These are phyloP conservation scores for Salix dunnii DNA, from an alignment of 345 rosid species.

Conservation along the genomic window DNA sequence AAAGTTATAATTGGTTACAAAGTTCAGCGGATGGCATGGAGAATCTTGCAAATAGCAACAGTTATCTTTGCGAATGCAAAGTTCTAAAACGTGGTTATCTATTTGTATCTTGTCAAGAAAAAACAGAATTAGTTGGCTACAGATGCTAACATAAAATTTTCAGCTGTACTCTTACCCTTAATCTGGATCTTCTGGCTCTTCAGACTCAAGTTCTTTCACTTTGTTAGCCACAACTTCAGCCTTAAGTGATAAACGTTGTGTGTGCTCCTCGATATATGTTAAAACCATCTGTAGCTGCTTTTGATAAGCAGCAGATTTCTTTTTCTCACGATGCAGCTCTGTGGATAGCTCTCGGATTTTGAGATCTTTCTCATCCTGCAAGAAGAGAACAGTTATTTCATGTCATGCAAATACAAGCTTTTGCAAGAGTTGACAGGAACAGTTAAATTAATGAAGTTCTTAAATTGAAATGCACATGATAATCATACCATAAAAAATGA, in stretches of 20 bases:
- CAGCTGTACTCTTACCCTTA: slow-evolving; percentile 5
- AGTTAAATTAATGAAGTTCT: background rate
- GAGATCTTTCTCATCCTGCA: slow-evolving; percentile 39
- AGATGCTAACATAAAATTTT: background rate
- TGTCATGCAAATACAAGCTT: background rate
- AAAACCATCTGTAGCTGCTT: slow-evolving; percentile 29
- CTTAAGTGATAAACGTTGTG: slow-evolving; percentile 31
- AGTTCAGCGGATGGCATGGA: background rate
- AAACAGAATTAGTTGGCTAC: background rate
- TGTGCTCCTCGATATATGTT: slow-evolving; percentile 35
- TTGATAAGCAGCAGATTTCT: slow-evolving; percentile 38
- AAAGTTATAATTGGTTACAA: background rate
- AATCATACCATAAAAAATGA: background rate
- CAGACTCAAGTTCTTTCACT: slow-evolving; percentile 29
- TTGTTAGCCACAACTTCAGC: slow-evolving; percentile 24
- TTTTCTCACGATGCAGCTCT: slow-evolving; percentile 40
- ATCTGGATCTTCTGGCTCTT: slow-evolving; percentile 22
- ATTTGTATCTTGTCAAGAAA: background rate
- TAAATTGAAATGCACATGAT: background rate
- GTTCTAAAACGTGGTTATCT: background rate
- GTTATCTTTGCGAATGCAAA: background rate
- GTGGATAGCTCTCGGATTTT: slow-evolving; percentile 35
- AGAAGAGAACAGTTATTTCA: background rate
- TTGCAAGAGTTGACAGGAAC: background rate
- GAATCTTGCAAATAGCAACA: background rate